Evolutionary conservation across 129 eudicot genomes (phyloP), one percentile per base, ranked within the genome.

Genomic region (Dittrichia graveolens): DNA sequence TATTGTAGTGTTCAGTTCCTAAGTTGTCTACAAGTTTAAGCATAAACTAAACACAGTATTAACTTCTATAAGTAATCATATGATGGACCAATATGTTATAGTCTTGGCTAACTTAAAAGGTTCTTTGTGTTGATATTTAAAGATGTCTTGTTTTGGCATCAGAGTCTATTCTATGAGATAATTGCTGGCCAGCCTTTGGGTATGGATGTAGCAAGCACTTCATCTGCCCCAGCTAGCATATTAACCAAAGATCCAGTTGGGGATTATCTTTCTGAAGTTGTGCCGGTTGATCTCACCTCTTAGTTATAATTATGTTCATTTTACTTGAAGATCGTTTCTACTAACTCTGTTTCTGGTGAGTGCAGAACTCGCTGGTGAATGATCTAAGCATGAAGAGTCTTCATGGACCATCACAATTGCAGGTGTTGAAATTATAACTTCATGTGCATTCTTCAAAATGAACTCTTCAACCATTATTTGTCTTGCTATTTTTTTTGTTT

Each of bases 171-270:
- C 31, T 24, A 24, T 24, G 31, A 24, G 31, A 24, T 24, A 24
- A 24, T 24, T 24, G 31, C 31, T 24, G 31, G 31, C 66, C 91
- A 67, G 59, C 68, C 73, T 41, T 76, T 72, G 42, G 75, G 85
- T 67, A 65, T 79, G 57, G 91, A 78, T 53, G 82, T 75, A 18
- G 87, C 91, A 65, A 87, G 94, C 81, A 87, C 94, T 11, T 85
- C 90, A 49, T 85, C 88, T 67, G 87, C 78, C 50, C 83, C 85
- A 39, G 85, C 75, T 43, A 57, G 71, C 72, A 9, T 83, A 54
- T 81, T 85, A 63, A 62, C 83, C 6, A 71, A 66, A 43, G 83
- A 87, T 64, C 76, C 86, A 67, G 83, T 80, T 19, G 83, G 69
- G 24, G 93, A 87, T 60, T 79, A 72, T 55, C 88, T 86, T 58